Conservation (phyloP, 2,329 filamentous ascomycete species). For the Chrysosphaeria jannelii region DNA sequence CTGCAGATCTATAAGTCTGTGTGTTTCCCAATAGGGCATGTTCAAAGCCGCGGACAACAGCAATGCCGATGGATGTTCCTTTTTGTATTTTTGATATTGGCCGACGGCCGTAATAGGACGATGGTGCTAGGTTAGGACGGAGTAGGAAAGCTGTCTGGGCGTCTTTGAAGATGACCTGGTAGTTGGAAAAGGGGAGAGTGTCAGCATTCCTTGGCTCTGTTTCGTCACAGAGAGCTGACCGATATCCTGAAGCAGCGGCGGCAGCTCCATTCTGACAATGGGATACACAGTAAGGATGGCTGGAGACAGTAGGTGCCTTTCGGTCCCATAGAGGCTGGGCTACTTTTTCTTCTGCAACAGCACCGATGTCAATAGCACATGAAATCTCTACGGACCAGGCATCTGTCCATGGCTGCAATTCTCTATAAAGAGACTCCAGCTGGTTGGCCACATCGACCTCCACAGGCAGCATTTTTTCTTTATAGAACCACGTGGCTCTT, state of each 20-base stretch:
- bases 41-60: slow-evolving; percentile 76
- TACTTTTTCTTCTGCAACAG: slow-evolving; percentile 73
- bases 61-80: slow-evolving; percentile 53
- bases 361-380: slow-evolving; percentile 71
- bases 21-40: too few relatives aligned
- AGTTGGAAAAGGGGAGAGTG: slow-evolving; percentile 29
- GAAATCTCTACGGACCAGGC: slow-evolving; percentile 81
- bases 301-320: slow-evolving; percentile 23
- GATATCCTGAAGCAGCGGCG: too few relatives aligned
- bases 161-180: slow-evolving; percentile 70
- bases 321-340: slow-evolving; percentile 61
- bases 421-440: slow-evolving; percentile 67
- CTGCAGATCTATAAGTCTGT: too few relatives aligned
- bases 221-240: too few relatives aligned
- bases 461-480: slow-evolving; percentile 74
- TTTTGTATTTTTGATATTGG: slow-evolving; percentile 66
- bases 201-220: slow-evolving; percentile 9
- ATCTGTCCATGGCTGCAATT: slow-evolving; percentile 64
- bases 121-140: slow-evolving; percentile 61
- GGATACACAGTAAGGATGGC: slow-evolving; percentile 26
- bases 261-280: slow-evolving; percentile 22
- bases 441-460: slow-evolving; percentile 69
- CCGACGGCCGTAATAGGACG: slow-evolving; percentile 51
- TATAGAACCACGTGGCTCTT: slow-evolving; percentile 90
- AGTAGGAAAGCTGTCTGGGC: slow-evolving; percentile 50